Evolutionary conservation across 768 basidiomycete species (phyloP).

Genomic region (Suillus paluster): DNA sequence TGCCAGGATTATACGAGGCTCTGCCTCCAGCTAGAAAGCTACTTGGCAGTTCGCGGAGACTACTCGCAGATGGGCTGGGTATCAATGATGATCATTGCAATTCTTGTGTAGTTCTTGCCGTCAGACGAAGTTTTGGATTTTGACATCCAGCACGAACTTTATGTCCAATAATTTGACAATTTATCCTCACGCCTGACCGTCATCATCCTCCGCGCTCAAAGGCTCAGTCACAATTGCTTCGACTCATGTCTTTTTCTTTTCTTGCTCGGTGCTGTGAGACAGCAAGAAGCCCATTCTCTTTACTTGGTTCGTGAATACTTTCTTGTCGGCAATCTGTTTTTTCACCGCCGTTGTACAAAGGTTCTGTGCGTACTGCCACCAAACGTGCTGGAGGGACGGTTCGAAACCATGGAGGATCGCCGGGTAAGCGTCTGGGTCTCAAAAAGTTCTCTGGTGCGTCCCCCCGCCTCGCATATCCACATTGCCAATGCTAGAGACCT

Average conservation of each 20-base stretch:
- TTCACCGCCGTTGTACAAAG: slow-evolving; percentile 26
- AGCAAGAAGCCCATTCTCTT: slow-evolving; percentile 54
- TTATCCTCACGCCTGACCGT: neutral
- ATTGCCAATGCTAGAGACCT: slow-evolving; percentile 14
- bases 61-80: too few species aligned
- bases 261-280: slow-evolving; percentile 47
- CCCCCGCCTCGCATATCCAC: slow-evolving; percentile 4
- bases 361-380: slow-evolving; percentile 89
- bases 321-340: neutral
- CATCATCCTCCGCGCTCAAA: neutral
- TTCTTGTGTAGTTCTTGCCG: too few species aligned
- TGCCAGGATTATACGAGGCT: too few species aligned
- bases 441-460: slow-evolving; percentile 92
- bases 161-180: too few species aligned
- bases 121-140: too few species aligned
- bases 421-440: slow-evolving; percentile 91
- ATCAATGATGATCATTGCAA: too few species aligned
- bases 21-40: too few species aligned
- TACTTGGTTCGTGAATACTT: slow-evolving; percentile 30
- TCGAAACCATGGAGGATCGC: slow-evolving; percentile 90
- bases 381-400: slow-evolving; percentile 96
- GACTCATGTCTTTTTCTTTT: slow-evolving; percentile 31
- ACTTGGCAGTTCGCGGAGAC: too few species aligned
- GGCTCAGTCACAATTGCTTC: neutral
- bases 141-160: too few species aligned